Percentiles rank a stretch among this genome's conserved stretches.
These are phyloP conservation scores for Alternaria sp. DNA, from an alignment of 2,329 filamentous ascomycete species.

Conservation along the genomic window DNA sequence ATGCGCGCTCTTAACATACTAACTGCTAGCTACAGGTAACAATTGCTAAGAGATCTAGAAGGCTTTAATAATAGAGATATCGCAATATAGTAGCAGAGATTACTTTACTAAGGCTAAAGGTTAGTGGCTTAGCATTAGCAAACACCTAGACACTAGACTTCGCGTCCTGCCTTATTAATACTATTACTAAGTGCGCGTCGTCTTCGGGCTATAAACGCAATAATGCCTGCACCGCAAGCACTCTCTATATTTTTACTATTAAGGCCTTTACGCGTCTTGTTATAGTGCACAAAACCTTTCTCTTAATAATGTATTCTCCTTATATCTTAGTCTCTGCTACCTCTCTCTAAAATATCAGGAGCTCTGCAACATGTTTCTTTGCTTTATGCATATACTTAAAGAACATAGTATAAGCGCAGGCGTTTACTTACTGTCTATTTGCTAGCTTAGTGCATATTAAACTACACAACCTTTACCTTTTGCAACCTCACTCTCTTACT, in stretches of 20 bases:
- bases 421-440: too few species aligned
- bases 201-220: neutral
- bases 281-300: neutral
- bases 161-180: neutral
- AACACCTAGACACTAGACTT: neutral
- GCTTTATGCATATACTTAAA: too few species aligned
- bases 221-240: neutral
- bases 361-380: too few species aligned
- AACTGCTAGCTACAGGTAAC: slow-evolving; percentile 1
- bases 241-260: neutral
- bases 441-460: too few species aligned
- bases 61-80: neutral
- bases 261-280: neutral
- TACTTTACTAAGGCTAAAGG: slow-evolving; percentile 30
- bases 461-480: too few species aligned
- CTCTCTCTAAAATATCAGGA: neutral
- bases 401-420: too few species aligned
- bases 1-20: slow-evolving; percentile 32
- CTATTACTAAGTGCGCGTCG: neutral
- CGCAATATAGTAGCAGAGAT: neutral
- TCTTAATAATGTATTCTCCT: neutral
- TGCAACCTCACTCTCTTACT: too few species aligned
- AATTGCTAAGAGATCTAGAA: slow-evolving; percentile 3
- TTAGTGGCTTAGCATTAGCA: slow-evolving; percentile 29
- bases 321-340: neutral